Base-by-base conservation (phyloP, 306 rosid species). In the Cicer judaicum region DNA sequence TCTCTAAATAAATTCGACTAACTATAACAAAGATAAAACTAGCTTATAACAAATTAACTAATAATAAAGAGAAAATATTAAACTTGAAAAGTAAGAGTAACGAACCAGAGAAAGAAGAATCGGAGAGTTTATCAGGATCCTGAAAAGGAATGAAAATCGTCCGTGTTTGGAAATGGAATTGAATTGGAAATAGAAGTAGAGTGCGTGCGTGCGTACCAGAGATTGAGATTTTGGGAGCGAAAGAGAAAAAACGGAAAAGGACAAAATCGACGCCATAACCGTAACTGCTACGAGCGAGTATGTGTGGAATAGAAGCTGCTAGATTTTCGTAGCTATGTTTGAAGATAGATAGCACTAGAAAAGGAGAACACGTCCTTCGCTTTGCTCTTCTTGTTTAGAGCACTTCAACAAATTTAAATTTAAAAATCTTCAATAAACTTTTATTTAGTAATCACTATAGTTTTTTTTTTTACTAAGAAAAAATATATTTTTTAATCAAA, bases 241-340 rank as follows among this genome's bases (percentile, higher is more conserved):
- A 54, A 84, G 74, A 54, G 76, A 85, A 21, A 48, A 72, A 34
- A 82, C 47, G 39, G 82, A 83, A 60, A 87, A 70, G 40, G 86
- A 85, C 57, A 82, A 79, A 65, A 84, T 79, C 44, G 90, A 89
- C 41, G 93, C 89, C 96, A 92, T 89, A 52, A 57, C 62, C 10
- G 41, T 48, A 48, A 57, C 43, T 44, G 41, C 2, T 40, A 8
- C 9, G 10, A 3, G n/a, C 9, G 15, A 3, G 8, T 14, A 9
- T 63, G 46, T 8, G 16, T 48, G 63, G 60, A 67, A 46, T 43
- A 44, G 65, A 61, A 24, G 29, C 9, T 68, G 68, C 53, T 52
- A 55, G 77, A 55, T 70, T 70, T 53, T 62, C 21, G 41, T 49
- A 38, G 47, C 6, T 8, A 34, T 12, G 8, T 21, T 52, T 39